These are phyloP conservation scores for Schwanniomyces vanrijiae DNA, from an alignment of 805 yeast species.

Conservation along the genomic window DNA sequence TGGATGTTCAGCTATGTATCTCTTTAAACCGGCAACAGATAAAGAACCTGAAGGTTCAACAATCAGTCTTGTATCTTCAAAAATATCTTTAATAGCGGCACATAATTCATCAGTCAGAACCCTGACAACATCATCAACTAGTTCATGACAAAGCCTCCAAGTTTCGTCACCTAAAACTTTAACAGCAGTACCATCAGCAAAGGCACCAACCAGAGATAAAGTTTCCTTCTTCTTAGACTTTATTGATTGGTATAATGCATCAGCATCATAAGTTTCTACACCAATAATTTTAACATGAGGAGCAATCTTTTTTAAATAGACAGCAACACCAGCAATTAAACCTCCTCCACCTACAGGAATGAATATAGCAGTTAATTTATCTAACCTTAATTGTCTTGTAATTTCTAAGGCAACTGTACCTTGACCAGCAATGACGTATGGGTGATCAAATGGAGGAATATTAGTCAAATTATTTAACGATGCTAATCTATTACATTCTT, in stretches of 20 bases:
- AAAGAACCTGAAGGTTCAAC: constrained; percentile 98
- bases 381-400: constrained; percentile 78
- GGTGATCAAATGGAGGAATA: constrained; percentile 98
- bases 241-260: constrained; percentile 80
- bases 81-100: constrained; percentile 96
- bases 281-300: constrained; percentile 97
- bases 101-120: constrained; percentile 90
- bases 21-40: constrained; percentile 91
- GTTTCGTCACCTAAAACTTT: constrained; percentile 87
- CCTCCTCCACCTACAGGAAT: constrained; percentile 99
- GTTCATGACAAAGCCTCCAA: constrained; percentile 71
- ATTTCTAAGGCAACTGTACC: constrained; percentile 96
- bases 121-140: constrained; percentile 84
- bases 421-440: constrained; percentile 97
- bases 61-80: constrained; percentile 91
- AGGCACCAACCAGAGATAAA: constrained; percentile 81
- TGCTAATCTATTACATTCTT: constrained; percentile 76
- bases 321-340: constrained; percentile 83
- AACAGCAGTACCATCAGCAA: constrained; percentile 99
- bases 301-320: constrained; percentile 89
- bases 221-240: constrained; percentile 52
- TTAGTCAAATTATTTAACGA: constrained; percentile 73
- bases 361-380: constrained; percentile 81
- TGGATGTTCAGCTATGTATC: constrained; percentile 67
- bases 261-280: constrained; percentile 95